Base-by-base conservation (phyloP, 768 basidiomycete species). In the Tephrocybe sp. region DNA sequence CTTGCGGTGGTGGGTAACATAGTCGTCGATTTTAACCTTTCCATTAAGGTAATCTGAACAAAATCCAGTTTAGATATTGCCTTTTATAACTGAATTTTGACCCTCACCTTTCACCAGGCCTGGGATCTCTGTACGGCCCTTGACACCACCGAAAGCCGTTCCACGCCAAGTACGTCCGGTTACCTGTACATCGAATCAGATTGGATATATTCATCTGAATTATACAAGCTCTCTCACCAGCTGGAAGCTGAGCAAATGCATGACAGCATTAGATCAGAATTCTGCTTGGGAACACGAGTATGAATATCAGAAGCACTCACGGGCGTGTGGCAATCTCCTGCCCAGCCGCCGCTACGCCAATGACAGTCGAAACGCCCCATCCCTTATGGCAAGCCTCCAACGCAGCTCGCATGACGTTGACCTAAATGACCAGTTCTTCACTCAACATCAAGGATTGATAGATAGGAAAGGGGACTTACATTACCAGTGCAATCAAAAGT, bases 311-410 rank as follows among this genome's bases (percentile, higher is more conserved):
- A 17, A 41, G 47, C 39, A 72, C 87, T 67, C 62, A 89, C 79
- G 93, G 93, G 55, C 93, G 76, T 34, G 93, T 95, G 10, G 87
- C 80, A 55, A 95, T 93, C 69, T 98, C 97, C 62, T 97, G 86
- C 6, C 97, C 97, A 16, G 97, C 93, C 19, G 94, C 93, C 3
- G 97, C 97, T 36, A 99, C 97, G 53, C 96, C 96, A 53, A 99
- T 98, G 58, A 99, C 66, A 49, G 92, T 98, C 51, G 86, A 92
- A 38, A 98, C 87, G 60, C 97, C 97, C 97, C 97, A 99, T 12
- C 97, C 97, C 67, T 98, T 98, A 71, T 99, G 97, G 69, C 94
- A 98, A n/a, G 94, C 90, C 72, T 99, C 97, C 41, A 99, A 82
- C 20, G 97, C 97, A 43, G 86, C 75, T 54, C 95, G 84, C 95